Conservation (phyloP, 495 filamentous ascomycete genomes). For the Talaromyces nanjingensis region DNA sequence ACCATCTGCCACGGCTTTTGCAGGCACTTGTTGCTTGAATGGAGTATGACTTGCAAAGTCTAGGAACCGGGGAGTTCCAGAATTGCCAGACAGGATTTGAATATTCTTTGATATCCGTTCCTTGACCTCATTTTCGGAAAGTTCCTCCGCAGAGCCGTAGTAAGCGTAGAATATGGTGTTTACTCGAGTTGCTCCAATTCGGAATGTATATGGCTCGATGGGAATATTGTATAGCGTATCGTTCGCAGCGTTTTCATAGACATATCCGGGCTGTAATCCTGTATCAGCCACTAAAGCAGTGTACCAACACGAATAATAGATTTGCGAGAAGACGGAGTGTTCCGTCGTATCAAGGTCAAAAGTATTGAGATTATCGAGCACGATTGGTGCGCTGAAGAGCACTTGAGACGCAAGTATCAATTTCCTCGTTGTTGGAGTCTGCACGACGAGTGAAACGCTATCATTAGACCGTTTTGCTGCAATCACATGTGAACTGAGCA, state of each 20-base stretch:
- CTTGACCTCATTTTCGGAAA: neutral
- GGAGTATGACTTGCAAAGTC: neutral
- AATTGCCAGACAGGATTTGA: neutral
- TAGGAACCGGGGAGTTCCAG: neutral
- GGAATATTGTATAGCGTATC: conserved; percentile 5
- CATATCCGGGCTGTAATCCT: conserved; percentile 12
- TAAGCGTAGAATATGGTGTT: neutral
- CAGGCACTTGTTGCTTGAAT: neutral
- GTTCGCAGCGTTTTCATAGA: conserved; percentile 16
- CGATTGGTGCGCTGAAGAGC: neutral
- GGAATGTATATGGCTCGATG: neutral
- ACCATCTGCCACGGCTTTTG: neutral
- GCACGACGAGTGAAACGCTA: neutral
- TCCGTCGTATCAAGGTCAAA: neutral
- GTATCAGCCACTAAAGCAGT: neutral
- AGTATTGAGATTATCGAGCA: neutral
- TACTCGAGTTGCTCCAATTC: neutral
- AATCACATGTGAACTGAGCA: neutral
- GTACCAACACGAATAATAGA: neutral
- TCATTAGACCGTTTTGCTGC: neutral
- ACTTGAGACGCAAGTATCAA: neutral
- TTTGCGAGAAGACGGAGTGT: neutral
- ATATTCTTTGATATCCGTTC: neutral
- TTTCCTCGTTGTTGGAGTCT: neutral
- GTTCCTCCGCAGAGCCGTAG: neutral